Percentiles rank a stretch among this genome's conserved stretches.
Evolutionary conservation across 495 filamentous ascomycete species (phyloP).

Genomic region (Lophiotrema nucula): DNA sequence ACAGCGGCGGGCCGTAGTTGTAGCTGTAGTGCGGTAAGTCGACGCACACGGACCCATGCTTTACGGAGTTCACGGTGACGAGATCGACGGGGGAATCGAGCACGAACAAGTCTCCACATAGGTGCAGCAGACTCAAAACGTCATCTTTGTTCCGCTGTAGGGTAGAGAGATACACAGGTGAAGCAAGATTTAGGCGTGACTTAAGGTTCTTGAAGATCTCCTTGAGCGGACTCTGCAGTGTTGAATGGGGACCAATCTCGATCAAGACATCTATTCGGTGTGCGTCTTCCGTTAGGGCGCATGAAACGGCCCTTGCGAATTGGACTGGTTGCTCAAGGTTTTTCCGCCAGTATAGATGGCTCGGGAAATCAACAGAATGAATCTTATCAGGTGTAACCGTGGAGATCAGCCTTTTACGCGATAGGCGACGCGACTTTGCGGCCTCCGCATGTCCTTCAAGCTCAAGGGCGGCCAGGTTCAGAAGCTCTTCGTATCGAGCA

Average conservation of each 20-base stretch:
- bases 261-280: conserved; percentile 3
- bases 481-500: background rate
- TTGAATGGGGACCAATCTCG: conserved; percentile 28
- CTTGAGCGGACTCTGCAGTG: conserved; percentile 4
- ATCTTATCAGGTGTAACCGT: conserved; percentile 7
- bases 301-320: conserved; percentile 8
- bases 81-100: conserved; percentile 8
- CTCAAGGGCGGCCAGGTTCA: background rate
- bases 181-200: background rate
- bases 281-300: background rate
- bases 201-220: conserved; percentile 6
- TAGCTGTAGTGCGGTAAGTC: conserved; percentile 25
- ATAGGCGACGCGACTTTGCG: background rate
- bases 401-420: background rate
- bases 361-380: background rate
- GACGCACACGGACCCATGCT: conserved; percentile 4
- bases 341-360: conserved; percentile 7
- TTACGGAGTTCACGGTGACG: conserved; percentile 8
- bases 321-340: conserved; percentile 24
- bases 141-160: conserved; percentile 6
- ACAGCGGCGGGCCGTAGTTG: conserved; percentile 13
- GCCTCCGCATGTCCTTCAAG: background rate
- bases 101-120: conserved; percentile 9
- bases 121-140: background rate
- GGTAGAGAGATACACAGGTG: background rate